These are phyloP conservation scores for Stephania japonica DNA, from an alignment of 164 flowering plant genomes.

Conservation along the genomic window DNA sequence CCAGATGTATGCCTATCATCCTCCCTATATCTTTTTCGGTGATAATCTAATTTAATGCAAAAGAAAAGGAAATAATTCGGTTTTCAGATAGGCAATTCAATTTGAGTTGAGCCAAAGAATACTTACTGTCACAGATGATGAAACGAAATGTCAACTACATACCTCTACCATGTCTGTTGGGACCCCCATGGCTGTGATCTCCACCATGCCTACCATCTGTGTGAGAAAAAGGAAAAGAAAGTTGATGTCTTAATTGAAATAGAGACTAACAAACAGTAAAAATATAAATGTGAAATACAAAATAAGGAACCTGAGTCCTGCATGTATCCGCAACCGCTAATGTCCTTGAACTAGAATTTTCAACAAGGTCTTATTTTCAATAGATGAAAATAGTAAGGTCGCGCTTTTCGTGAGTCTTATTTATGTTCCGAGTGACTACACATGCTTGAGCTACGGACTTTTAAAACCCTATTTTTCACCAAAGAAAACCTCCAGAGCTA, in stretches of 20 bases:
- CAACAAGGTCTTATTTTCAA: too few relatives aligned
- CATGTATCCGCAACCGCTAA: too few relatives aligned
- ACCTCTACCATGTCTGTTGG: slow-evolving; percentile 76
- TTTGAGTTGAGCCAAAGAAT: neutral
- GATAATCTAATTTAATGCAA: slow-evolving; percentile 38
- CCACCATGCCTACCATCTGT: slow-evolving; percentile 87
- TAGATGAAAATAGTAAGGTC: too few relatives aligned
- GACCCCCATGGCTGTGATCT: slow-evolving; percentile 61
- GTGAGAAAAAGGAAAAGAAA: neutral
- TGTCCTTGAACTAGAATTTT: too few relatives aligned
- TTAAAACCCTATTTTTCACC: too few relatives aligned
- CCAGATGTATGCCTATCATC: slow-evolving; percentile 70
- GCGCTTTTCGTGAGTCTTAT: too few relatives aligned
- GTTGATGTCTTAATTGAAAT: neutral
- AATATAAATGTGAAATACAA: neutral
- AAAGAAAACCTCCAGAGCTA: neutral
- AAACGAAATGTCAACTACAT: neutral
- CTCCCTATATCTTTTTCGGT: slow-evolving; percentile 71
- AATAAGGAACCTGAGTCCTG: neutral
- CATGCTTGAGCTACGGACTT: too few relatives aligned
- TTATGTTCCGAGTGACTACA: too few relatives aligned
- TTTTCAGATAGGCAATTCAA: neutral
- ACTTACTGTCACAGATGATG: neutral
- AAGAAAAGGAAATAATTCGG: neutral
- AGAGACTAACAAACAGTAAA: neutral